Percentiles rank a stretch among this genome's conserved stretches.
phyloP scores from a whole-genome alignment of 148 eudicot genomes.

The Limonium bicolor region DNA sequence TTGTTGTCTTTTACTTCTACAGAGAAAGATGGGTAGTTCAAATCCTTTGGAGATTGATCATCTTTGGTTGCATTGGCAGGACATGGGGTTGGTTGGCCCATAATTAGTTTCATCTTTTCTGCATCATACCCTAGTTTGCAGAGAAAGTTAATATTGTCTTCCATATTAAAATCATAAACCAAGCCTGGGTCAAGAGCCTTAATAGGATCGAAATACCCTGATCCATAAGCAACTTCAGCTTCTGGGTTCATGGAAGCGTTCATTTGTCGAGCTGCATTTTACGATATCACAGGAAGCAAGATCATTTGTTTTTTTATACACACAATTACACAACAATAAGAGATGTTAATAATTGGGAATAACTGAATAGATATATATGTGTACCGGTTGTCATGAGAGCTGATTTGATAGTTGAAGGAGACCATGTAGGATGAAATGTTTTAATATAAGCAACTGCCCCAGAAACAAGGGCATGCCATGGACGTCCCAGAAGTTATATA shows the following conservation, averaged over 20 bases:
- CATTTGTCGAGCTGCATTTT: conserved; percentile 25
- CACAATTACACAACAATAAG: not conserved
- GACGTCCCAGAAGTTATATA: conserved; percentile 42
- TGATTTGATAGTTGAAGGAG: conserved; percentile 54
- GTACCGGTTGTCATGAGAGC: conserved; percentile 66
- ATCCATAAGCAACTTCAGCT: conserved; percentile 48
- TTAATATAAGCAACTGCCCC: conserved; percentile 53
- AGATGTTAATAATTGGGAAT: too few species aligned
- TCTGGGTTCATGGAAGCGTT: conserved; percentile 12
- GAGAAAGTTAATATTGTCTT: conserved; percentile 1
- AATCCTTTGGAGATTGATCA: not conserved
- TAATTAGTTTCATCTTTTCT: not conserved
- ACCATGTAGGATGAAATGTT: conserved; percentile 48
- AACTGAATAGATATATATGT: too few species aligned
- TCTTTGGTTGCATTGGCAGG: not conserved
- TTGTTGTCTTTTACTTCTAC: not conserved
- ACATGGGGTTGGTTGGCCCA: not conserved
- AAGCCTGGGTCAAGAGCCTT: conserved; percentile 2
- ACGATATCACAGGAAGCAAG: not conserved
- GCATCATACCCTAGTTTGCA: conserved; percentile 2
- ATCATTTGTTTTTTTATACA: not conserved
- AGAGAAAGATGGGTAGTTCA: conserved; percentile 2
- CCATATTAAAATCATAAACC: not conserved
- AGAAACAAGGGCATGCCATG: conserved; percentile 54
- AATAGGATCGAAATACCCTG: conserved; percentile 41